Evolutionary conservation across 305 asterid genomes (phyloP), one percentile per base, ranked within the genome.

Genomic region (Vinca major): DNA sequence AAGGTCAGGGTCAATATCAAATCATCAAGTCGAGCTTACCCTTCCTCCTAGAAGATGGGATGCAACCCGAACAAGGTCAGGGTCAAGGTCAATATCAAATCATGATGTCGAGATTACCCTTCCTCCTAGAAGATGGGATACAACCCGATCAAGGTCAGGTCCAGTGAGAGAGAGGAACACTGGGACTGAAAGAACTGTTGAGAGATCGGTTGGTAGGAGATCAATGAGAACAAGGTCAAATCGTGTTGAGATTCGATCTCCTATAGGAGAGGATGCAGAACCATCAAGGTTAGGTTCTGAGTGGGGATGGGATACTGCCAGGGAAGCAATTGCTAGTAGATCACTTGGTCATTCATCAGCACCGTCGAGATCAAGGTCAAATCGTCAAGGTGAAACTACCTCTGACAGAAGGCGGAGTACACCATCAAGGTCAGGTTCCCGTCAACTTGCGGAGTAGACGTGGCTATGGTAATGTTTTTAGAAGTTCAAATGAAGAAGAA

Each of bases 1-100:
- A 67, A 72, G 83, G 69, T 21, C 74, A 65, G 64, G 63, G 7
- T 44, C 75, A 67, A 71, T 79, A 65, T 36, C 75, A 17, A 41
- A 33, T 63, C 3, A 71, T 69, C 51, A 12, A 8, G 66, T 41
- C 67, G 81, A 61, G 47, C 49, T 66, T 63, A 55, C 16, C 20
- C 47, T 69, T 19, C 51, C 71, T 1, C 50, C 69, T 44, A 55
- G 70, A 17, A 52, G 56, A n/a, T 13, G 8, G 44, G 44, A 33
- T 66, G 43, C 76, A 37, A 69, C 75, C 37, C 20, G 69, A 26
- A 14, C 52, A 65, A 65, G 43, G 68, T 39, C 75, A 52, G 33
- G 62, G 50, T 48, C 76, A 65, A 67, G 63, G 11, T 44, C 75
- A 67, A 71, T 79, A 65, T 36, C 75, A 14, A 47, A 39, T 66